These are phyloP conservation scores for Imleria badia DNA, from an alignment of 768 basidiomycete genomes.

Conservation along the genomic window DNA sequence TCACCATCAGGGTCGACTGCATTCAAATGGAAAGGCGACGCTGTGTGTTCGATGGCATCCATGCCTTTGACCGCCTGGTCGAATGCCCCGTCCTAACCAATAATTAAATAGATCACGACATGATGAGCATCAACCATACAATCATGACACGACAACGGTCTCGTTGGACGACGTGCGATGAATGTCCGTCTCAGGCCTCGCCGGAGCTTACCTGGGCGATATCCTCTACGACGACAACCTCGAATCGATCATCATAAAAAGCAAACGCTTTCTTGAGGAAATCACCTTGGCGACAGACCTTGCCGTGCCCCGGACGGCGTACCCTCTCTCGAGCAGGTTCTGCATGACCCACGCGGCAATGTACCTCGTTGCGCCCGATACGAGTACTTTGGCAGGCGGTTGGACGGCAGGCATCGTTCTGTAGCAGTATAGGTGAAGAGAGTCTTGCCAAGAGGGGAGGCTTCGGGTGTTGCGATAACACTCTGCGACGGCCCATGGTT, in stretches of 20 bases:
- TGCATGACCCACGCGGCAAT: slow-evolving; percentile 49
- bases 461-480: neutral
- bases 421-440: neutral
- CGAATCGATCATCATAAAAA: slow-evolving; percentile 55
- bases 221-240: slow-evolving; percentile 67
- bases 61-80: slow-evolving; percentile 78
- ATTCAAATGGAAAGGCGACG: slow-evolving; percentile 57
- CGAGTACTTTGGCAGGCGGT: slow-evolving; percentile 30
- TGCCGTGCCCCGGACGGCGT: slow-evolving; percentile 64
- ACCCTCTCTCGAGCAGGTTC: slow-evolving; percentile 59
- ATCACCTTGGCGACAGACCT: slow-evolving; percentile 57
- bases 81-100: slow-evolving; percentile 59
- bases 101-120: too few relatives aligned
- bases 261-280: slow-evolving; percentile 56
- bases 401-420: slow-evolving; percentile 28
- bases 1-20: slow-evolving; percentile 45
- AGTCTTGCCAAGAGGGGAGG: neutral
- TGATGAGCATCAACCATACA: neutral
- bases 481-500: too few relatives aligned
- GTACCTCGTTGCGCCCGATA: slow-evolving; percentile 30
- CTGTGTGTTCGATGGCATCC: slow-evolving; percentile 68
- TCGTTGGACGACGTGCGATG: too few relatives aligned
- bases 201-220: slow-evolving; percentile 47
- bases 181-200: neutral
- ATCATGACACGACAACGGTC: too few relatives aligned